Base-by-base conservation (phyloP, 2,329 filamentous ascomycete species). In the Trichoderma sp. region DNA sequence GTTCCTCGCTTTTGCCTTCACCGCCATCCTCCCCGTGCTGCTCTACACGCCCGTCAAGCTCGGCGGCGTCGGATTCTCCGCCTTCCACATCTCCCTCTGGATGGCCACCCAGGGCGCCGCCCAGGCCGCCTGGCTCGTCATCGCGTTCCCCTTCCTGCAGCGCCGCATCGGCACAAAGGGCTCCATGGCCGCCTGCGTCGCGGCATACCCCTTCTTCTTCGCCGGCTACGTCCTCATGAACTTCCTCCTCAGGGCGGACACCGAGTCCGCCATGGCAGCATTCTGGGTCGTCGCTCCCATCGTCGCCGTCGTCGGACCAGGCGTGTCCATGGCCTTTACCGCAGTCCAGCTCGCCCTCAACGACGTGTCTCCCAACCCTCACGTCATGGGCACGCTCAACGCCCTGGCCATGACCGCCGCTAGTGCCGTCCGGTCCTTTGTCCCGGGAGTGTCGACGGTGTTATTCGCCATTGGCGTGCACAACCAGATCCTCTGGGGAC, bases 341-440 rank as follows among this genome's bases (percentile, higher is more conserved):
- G 90, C 85, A 2, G 86, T 91, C 1, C 92, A 95, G 82, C 88
- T 95, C 9, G 89, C 89, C 0, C 77, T 95, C 36, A 95, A 95
- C 79, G 92, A 95, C 71, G 88, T 92, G 2, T 86, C 90, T 0
- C 93, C 93, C 0, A 88, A 85, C 11, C 86, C 88, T 1, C 83
- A 84, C 55, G 87, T 89, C 0, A 82, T 95, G 11, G 92, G 91
- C 0, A 93, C 89, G 0, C 82, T 96, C 32, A 95, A 95, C 75
- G 90, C 91, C 15, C 69, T 83, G 3, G 80, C 81, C 0, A 36
- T 95, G 71, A 91, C 91, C 0, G 76, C 89, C 0, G 81, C 84
- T 0, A 90, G 89, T 73, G 90, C 83, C 0, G 82, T 93, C 34
- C 85, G 93, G 15, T 86, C 92, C 0, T 84, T 95, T 53, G 85